Conservation (phyloP, 176 grass and related monocot genomes). For the Zizania latifolia region DNA sequence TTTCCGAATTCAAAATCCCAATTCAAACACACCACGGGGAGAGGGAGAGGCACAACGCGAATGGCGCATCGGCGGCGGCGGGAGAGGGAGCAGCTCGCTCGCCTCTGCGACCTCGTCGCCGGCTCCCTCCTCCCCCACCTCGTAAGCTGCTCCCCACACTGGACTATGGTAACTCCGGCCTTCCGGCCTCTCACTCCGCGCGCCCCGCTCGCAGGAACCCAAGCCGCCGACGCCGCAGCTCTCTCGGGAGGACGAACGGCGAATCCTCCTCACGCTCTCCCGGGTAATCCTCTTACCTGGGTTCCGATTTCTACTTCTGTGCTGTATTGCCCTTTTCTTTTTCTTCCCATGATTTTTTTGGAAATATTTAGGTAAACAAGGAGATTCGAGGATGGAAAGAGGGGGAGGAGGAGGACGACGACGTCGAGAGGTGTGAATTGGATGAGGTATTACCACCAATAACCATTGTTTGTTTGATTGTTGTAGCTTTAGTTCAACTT, state of each 20-base stretch:
- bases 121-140: constrained; percentile 41
- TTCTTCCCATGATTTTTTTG: background rate
- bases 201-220: constrained; percentile 35
- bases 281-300: constrained; percentile 23
- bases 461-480: background rate
- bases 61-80: constrained; percentile 17
- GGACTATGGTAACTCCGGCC: background rate
- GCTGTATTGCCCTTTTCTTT: background rate
- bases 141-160: constrained; percentile 8
- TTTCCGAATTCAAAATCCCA: background rate
- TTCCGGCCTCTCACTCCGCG: constrained; percentile 5
- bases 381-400: constrained; percentile 27
- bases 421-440: background rate
- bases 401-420: constrained; percentile 13
- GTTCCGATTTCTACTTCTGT: background rate
- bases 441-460: constrained; percentile 11
- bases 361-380: constrained; percentile 38
- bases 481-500: background rate
- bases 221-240: constrained; percentile 2
- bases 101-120: constrained; percentile 56
- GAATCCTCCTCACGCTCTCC: constrained; percentile 47
- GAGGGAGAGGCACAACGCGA: background rate
- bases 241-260: constrained; percentile 50
- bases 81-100: constrained; percentile 32
- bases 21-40: background rate